These are phyloP conservation scores for Schoenoplectus tabernaemontani DNA, from an alignment of 202 grass and related monocot genomes.

Conservation along the genomic window DNA sequence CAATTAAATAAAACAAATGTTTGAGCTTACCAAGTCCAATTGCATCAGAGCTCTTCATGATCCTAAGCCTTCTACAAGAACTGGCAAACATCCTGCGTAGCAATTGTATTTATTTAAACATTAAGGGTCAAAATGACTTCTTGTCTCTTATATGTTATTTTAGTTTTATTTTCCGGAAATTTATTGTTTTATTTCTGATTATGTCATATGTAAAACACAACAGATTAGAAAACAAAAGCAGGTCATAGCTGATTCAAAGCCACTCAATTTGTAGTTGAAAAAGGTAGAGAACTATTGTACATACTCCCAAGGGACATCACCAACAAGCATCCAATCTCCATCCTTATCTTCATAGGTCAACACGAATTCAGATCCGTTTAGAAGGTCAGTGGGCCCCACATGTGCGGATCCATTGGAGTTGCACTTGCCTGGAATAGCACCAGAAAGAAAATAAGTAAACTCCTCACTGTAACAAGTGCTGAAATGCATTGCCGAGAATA, in stretches of 20 bases:
- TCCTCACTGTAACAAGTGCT: neutral
- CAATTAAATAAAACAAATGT: neutral
- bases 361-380: constrained; percentile 38
- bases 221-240: no score
- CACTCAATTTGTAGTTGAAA: no score
- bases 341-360: constrained; percentile 45
- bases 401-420: constrained; percentile 16
- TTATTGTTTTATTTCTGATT: neutral
- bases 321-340: constrained; percentile 45
- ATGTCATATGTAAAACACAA: neutral
- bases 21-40: constrained; percentile 72
- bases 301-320: constrained; percentile 46
- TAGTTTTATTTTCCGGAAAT: neutral
- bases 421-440: constrained; percentile 25
- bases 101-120: neutral
- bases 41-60: constrained; percentile 89
- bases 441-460: constrained; percentile 16
- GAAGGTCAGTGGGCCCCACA: constrained; percentile 26
- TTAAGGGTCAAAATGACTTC: neutral
- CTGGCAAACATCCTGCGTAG: constrained; percentile 48
- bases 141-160: neutral
- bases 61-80: constrained; percentile 71
- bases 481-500: neutral
- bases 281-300: neutral
- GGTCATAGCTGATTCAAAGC: no score